Evolutionary conservation across 768 basidiomycete species (phyloP).

Genomic region (Calocera viscosa): DNA sequence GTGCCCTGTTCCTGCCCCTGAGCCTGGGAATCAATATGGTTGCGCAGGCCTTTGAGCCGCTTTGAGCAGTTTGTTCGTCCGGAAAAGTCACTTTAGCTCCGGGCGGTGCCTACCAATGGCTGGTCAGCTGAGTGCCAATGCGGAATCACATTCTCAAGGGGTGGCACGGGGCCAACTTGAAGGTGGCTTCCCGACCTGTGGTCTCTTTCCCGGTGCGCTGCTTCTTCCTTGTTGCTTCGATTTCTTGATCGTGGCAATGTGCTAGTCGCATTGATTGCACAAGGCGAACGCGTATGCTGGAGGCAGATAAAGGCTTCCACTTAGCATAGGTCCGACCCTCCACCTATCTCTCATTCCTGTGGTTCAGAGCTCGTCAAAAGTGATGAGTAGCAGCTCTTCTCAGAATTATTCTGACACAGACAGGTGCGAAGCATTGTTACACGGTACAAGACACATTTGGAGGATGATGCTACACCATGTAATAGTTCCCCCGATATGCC

Average conservation of each 20-base stretch:
- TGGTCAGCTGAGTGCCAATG: no score
- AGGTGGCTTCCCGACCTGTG: background rate
- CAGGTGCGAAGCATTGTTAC: conserved; percentile 6
- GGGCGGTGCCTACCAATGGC: no score
- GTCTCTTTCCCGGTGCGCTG: background rate
- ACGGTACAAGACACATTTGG: background rate
- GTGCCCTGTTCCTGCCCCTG: background rate
- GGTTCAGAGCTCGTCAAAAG: background rate
- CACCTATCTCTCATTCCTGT: background rate
- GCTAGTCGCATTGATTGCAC: conserved; percentile 8
- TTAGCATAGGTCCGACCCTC: background rate
- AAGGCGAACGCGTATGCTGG: background rate
- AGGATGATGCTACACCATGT: conserved; percentile 5
- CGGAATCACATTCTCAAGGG: background rate
- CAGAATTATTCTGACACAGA: background rate
- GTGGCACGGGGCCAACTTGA: conserved; percentile 4
- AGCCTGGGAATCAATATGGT: background rate
- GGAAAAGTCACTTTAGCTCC: background rate
- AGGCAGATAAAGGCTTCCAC: background rate
- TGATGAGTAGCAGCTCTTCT: background rate
- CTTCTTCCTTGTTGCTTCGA: background rate
- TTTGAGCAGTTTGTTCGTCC: background rate
- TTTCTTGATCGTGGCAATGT: conserved; percentile 6
- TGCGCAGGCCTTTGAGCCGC: background rate
- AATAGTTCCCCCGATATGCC: background rate